A percentile compares a stretch with the other conserved stretches of the same genome.
These are phyloP conservation scores for Hericium erinaceus DNA, from an alignment of 768 basidiomycete genomes.

Conservation along the genomic window DNA sequence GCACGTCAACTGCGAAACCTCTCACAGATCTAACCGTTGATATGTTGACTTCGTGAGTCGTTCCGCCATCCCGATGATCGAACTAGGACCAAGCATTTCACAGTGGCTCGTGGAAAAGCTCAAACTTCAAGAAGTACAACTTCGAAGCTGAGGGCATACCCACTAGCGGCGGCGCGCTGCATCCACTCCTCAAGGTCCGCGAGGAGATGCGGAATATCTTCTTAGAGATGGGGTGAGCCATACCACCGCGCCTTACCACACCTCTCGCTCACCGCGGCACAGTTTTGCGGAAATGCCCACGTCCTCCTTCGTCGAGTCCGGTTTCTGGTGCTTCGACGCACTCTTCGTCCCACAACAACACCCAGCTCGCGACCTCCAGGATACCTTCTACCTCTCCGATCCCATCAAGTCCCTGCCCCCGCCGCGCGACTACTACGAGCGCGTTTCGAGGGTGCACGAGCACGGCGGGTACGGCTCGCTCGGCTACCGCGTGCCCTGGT, in stretches of 20 bases:
- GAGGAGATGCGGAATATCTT: constrained; percentile 98
- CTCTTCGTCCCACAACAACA: constrained; percentile 99
- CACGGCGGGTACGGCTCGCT: constrained; percentile 84
- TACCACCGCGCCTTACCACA: neutral
- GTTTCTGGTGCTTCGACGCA: constrained; percentile 99
- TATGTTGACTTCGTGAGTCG: constrained; percentile 80
- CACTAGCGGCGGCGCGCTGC: constrained; percentile 84
- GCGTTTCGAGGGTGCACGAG: constrained; percentile 77
- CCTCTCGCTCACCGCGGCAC: neutral
- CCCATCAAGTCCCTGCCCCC: constrained; percentile 70
- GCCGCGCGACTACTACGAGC: constrained; percentile 74
- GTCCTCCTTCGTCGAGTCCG: constrained; percentile 89
- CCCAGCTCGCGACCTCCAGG: constrained; percentile 94
- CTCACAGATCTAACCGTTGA: constrained; percentile 96
- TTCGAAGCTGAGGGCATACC: constrained; percentile 94
- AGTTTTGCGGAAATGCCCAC: constrained; percentile 99
- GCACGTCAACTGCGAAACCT: constrained; percentile 83
- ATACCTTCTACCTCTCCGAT: constrained; percentile 98
- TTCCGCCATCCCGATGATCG: neutral
- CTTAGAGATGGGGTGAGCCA: constrained; percentile 94
- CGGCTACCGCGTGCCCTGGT: constrained; percentile 98
- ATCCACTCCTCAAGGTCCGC: constrained; percentile 93
- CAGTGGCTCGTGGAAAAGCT: constrained; percentile 91
- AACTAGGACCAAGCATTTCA: neutral
- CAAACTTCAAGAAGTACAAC: constrained; percentile 96